Conservation (phyloP, 495 filamentous ascomycete genomes). For the Pyronema omphalodes region DNA sequence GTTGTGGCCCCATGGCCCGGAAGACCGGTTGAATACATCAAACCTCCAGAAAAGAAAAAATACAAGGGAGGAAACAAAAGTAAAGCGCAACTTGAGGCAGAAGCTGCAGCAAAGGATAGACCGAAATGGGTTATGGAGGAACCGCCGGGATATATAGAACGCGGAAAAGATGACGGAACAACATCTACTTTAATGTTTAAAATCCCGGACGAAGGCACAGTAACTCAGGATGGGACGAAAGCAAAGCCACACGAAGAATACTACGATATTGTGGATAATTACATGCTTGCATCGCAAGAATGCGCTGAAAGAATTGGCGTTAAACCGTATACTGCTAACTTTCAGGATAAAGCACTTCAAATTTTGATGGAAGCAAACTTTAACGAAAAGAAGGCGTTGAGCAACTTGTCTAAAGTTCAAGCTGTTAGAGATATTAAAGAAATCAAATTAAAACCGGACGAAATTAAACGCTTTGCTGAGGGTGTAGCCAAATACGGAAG, state of each 20-base stretch:
- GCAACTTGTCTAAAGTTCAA: conserved; percentile 43
- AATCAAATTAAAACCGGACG: conserved; percentile 57
- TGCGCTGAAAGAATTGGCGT: conserved; percentile 6
- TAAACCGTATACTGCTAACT: conserved; percentile 51
- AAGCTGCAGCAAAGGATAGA: conserved; percentile 59
- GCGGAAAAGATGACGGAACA: conserved; percentile 53
- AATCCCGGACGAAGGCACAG: conserved; percentile 26
- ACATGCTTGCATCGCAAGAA: conserved; percentile 10
- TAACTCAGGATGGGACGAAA: conserved; percentile 17
- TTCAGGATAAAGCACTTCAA: conserved; percentile 69
- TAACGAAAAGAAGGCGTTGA: conserved; percentile 52
- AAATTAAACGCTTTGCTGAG: conserved; percentile 81
- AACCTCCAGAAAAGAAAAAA: conserved; percentile 71
- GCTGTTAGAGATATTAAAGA: conserved; percentile 66
- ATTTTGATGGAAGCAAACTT: conserved; percentile 54
- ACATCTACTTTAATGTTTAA: conserved; percentile 42
- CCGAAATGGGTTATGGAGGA: conserved; percentile 90
- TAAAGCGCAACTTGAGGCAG: conserved; percentile 68
- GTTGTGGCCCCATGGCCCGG: conserved; percentile 70
- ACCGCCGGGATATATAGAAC: conserved; percentile 61
- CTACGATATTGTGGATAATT: conserved; percentile 8
- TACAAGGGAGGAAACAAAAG: conserved; percentile 51
- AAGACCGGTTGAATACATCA: conserved; percentile 69
- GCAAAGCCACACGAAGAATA: conserved; percentile 8
- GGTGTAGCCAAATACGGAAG: conserved; percentile 81